These are phyloP conservation scores for Cicer cuneatum DNA, from an alignment of 306 rosid species.

Conservation along the genomic window DNA sequence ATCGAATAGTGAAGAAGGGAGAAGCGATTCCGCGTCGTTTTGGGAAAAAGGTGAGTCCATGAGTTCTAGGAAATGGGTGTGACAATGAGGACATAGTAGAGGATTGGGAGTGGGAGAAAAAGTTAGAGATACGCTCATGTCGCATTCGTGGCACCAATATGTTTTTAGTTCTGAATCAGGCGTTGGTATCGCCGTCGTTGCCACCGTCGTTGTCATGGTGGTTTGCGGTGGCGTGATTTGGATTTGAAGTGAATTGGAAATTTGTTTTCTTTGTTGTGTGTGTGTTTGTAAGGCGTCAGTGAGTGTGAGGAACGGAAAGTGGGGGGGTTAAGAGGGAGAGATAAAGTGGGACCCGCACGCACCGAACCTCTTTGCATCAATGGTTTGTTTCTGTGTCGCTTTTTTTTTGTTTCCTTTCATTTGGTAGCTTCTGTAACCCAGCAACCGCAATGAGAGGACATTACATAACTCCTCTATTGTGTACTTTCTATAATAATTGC, in stretches of 20 bases:
- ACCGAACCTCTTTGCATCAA: neutral
- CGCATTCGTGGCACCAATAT: slow-evolving; percentile 95
- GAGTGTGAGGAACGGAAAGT: neutral
- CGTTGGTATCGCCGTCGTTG: slow-evolving; percentile 25
- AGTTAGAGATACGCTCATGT: slow-evolving; percentile 75
- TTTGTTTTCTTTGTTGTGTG: neutral
- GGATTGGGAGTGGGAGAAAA: slow-evolving; percentile 40
- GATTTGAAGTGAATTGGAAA: neutral
- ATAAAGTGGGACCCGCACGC: slow-evolving; percentile 44
- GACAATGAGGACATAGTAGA: slow-evolving; percentile 70
- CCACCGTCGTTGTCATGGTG: slow-evolving; percentile 3
- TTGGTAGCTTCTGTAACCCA: slow-evolving; percentile 20
- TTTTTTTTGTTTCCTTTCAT: slow-evolving; percentile 34
- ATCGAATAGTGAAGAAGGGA: slow-evolving; percentile 21
- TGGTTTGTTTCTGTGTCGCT: slow-evolving; percentile 39
- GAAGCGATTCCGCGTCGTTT: slow-evolving; percentile 42
- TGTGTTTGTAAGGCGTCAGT: neutral
- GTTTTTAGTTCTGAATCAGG: slow-evolving; percentile 52
- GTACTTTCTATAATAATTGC: neutral
- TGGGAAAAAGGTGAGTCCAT: slow-evolving; percentile 66
- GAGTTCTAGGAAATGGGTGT: slow-evolving; percentile 75
- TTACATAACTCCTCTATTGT: neutral
- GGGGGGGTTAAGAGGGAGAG: slow-evolving; percentile 37
- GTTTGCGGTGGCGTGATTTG: neutral
- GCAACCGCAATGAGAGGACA: slow-evolving; percentile 9